Percentiles rank a stretch among this genome's conserved stretches.
phyloP scores from a whole-genome alignment of 306 rosid species.

The Lathyrus sativus region DNA sequence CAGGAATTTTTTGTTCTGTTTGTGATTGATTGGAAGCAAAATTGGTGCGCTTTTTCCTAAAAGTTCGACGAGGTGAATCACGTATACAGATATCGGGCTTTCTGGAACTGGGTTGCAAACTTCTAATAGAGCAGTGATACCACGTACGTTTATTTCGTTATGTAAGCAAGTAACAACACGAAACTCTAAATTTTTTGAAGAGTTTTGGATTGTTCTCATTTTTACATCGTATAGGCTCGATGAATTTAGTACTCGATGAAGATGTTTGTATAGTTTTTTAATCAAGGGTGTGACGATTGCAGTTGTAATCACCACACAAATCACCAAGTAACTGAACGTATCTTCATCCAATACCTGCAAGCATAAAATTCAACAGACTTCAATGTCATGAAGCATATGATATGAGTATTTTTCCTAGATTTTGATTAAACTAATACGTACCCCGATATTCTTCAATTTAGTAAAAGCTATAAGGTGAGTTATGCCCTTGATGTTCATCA shows the following conservation, averaged over 20 bases:
- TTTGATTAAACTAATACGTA: constrained; percentile 6
- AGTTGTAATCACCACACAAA: constrained; percentile 27
- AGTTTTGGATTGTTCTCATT: constrained; percentile 35
- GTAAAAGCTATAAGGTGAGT: constrained; percentile 32
- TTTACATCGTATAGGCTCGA: neutral
- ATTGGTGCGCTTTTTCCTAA: constrained; percentile 46
- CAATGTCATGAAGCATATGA: no score
- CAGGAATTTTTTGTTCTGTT: constrained; percentile 4
- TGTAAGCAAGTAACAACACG: constrained; percentile 50
- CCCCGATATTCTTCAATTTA: constrained; percentile 27
- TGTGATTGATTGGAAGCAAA: constrained; percentile 45
- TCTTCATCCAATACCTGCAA: constrained; percentile 43
- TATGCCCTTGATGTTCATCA: constrained; percentile 53
- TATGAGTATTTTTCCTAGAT: neutral
- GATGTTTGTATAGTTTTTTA: constrained; percentile 9
- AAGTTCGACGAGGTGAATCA: constrained; percentile 52
- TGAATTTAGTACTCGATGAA: constrained; percentile 1
- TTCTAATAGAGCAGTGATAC: constrained; percentile 50
- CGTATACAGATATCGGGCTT: constrained; percentile 47
- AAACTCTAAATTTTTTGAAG: constrained; percentile 34
- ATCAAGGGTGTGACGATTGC: constrained; percentile 37
- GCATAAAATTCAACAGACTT: neutral
- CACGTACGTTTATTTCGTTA: constrained; percentile 47
- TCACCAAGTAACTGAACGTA: constrained; percentile 32
- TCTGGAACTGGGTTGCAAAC: constrained; percentile 39